Base-by-base conservation (phyloP, 305 asterid genomes). In the Solanum hybrid region DNA sequence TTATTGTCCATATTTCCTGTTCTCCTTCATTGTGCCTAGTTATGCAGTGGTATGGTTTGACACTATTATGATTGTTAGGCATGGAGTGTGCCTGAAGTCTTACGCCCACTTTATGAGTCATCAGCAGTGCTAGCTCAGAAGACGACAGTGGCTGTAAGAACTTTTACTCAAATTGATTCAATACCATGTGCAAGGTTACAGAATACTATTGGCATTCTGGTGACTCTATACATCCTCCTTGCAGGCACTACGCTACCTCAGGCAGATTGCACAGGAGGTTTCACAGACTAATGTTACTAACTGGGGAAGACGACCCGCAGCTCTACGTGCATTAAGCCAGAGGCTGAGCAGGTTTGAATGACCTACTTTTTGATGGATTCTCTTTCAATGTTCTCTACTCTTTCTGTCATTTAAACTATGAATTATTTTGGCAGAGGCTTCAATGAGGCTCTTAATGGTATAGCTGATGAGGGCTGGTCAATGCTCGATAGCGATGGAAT, bases 221-320 rank as follows among this genome's bases (percentile, higher is more conserved):
- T 4, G 72, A 45, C 73, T 80, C 8, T 45, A 29, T 81, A 19
- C 72, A 42, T 17, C 72, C 76, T 72, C 32, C 24, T 60, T 89
- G 91, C 90, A 96, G 99, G 99, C 98, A 79, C 94, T 96, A 84
- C 98, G 99, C 78, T 98, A 96, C 85, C 93, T 96, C 86, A 93
- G 94, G 93, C 99, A 95, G 94, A 96, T 95, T 13, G 93, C 98
- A 88, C 98, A 93, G 31, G 99, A 96, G 91, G 93, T 93, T 87
- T 91, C 98, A 13, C 98, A 94, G 91, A 87, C 96, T 66, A 95
- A 91, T 89, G 93, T 91, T 71, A 94, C 93, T 82, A 95, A 96
- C 94, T 94, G 97, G 96, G 98, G 98, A 31, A 91, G 98, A 92
- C 92, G 98, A 75, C 98, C 98, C 11, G 96, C 98, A 88, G 98